Evolutionary conservation across 2,329 filamentous ascomycete genomes (phyloP), one percentile per base, ranked within the genome.

Genomic region (Furcasterigmium furcatum): DNA sequence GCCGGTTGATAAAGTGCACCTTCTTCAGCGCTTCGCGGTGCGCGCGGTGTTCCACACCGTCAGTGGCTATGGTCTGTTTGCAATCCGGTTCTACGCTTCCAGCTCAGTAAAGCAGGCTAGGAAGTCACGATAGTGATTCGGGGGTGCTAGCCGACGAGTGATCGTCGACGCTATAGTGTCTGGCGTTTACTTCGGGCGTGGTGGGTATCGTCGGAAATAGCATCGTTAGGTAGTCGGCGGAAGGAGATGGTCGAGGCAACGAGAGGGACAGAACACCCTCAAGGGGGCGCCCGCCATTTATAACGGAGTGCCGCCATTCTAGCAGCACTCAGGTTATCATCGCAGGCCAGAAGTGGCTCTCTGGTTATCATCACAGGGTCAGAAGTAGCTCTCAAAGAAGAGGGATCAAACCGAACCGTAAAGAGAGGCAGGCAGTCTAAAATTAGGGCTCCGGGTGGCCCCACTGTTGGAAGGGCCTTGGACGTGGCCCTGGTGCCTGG

Each of bases 1-100:
- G 55, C 1, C 45, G 55, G 44, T 52, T 50, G 14, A 57, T 49
- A 9, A 56, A 57, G 45, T 29, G 34, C 7, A 57, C 42, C 7
- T 42, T 44, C 38, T 46, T 44, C 4, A 57, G 45, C 46, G 54
- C 29, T 35, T 49, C 47, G 21, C 46, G 36, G 25, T 57, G 39
- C n/a, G 40, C 39, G 36, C 52, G 43, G 21, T 58, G 38, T 39
- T 58, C 25, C 49, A 56, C 39, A 18, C 44, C 10, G 47, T 56
- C 29, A 60, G 50, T 32, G 47, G 42, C 30, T 29, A 14, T n/a
- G 39, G 48, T n/a, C 39, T 40, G 13, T 45, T 48, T 38, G 41
- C 10, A 14, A 30, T 19, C 20, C 41, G 35, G 10, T 16, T n/a
- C 14, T 46, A 9, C 24, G 18, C 16, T 34, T 50, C 43, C 38